phyloP scores from a whole-genome alignment of 2,329 filamentous ascomycete genomes.

The Lasiodiplodia theobromae region DNA sequence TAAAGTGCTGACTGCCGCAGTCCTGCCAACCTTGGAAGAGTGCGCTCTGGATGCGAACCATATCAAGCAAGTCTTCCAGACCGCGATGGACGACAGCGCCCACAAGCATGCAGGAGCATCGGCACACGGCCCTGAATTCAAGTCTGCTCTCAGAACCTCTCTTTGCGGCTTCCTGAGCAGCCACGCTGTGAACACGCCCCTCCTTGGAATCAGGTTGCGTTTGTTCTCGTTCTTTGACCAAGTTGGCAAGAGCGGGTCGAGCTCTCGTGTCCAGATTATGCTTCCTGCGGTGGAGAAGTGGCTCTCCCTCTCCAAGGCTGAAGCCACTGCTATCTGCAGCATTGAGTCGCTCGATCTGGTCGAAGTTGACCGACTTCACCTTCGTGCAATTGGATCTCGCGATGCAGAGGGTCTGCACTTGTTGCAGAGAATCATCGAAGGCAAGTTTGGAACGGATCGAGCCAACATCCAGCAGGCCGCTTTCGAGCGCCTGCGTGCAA shows the following conservation, averaged over 20 bases:
- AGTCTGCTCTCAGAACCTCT: conserved; percentile 68
- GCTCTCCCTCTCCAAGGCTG: conserved; percentile 62
- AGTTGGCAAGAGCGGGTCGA: conserved; percentile 75
- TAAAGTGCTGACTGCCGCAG: conserved; percentile 68
- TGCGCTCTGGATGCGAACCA: conserved; percentile 80
- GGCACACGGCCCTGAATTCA: conserved; percentile 56
- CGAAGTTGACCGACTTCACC: conserved; percentile 61
- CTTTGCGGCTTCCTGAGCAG: conserved; percentile 76
- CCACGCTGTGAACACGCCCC: conserved; percentile 73
- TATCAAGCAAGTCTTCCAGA: conserved; percentile 69
- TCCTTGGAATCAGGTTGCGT: conserved; percentile 72
- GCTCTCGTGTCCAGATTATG: conserved; percentile 75
- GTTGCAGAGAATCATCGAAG: conserved; percentile 59
- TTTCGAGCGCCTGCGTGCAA: conserved; percentile 72
- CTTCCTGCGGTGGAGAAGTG: conserved; percentile 77
- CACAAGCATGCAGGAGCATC: conserved; percentile 37
- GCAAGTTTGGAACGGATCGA: conserved; percentile 53
- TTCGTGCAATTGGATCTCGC: conserved; percentile 61
- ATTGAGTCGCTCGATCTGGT: conserved; percentile 56
- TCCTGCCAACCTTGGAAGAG: conserved; percentile 84
- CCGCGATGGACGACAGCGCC: conserved; percentile 62
- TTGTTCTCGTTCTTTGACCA: conserved; percentile 76
- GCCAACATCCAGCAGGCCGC: conserved; percentile 67
- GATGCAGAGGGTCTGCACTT: conserved; percentile 65
- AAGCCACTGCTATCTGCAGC: conserved; percentile 60